These are phyloP conservation scores for Mycosphaerelloides madeirae DNA, from an alignment of 2,329 filamentous ascomycete species.

Conservation along the genomic window DNA sequence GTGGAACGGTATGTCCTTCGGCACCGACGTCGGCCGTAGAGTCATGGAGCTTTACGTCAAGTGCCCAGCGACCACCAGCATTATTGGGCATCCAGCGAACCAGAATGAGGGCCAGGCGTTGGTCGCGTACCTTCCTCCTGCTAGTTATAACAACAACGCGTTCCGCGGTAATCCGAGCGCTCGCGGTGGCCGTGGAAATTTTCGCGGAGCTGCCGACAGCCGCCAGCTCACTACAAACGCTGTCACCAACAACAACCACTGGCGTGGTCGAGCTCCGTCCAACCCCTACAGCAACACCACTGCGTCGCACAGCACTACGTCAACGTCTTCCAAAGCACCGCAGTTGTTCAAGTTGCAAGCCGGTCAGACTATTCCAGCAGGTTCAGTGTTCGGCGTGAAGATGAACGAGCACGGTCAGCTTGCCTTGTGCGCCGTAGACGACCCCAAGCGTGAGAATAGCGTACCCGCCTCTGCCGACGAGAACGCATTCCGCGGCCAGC, in stretches of 20 bases:
- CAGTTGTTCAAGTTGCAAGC: too few relatives aligned
- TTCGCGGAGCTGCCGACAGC: slow-evolving; percentile 5
- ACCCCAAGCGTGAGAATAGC: too few relatives aligned
- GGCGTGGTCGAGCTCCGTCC: too few relatives aligned
- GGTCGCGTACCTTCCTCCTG: not conserved
- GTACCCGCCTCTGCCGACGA: too few relatives aligned
- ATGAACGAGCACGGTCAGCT: too few relatives aligned
- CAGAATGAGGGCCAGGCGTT: slow-evolving; percentile 10
- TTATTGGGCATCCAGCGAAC: slow-evolving; percentile 17
- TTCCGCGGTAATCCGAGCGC: slow-evolving; percentile 5
- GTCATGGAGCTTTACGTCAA: slow-evolving; percentile 26
- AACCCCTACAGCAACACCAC: not conserved
- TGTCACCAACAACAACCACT: not conserved
- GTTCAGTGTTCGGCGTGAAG: too few relatives aligned
- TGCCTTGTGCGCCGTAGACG: too few relatives aligned
- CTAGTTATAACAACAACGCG: not conserved
- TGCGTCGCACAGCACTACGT: too few relatives aligned
- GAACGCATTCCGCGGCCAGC: too few relatives aligned
- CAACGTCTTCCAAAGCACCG: too few relatives aligned
- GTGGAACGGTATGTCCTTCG: slow-evolving; percentile 33
- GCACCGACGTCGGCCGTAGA: slow-evolving; percentile 21
- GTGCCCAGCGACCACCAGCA: slow-evolving; percentile 17
- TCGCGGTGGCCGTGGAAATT: slow-evolving; percentile 14
- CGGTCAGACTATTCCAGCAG: too few relatives aligned
- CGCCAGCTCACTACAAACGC: slow-evolving; percentile 1